phyloP scores from a whole-genome alignment of 225 moss, liverwort and hornwort genomes.

The Straminergon stramineum region DNA sequence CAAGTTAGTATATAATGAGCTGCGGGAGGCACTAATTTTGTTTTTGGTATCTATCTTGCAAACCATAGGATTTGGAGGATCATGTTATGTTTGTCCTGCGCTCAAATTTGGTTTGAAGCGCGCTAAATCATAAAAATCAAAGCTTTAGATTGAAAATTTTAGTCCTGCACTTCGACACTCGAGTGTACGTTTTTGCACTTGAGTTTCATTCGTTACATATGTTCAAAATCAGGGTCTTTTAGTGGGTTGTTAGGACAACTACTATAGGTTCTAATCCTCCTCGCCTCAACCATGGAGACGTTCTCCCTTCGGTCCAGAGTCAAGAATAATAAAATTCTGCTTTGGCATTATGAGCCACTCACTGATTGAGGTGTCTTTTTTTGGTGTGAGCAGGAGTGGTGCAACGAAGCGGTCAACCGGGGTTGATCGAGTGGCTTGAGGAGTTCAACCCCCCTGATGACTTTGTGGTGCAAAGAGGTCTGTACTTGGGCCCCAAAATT shows the following conservation, averaged over 20 bases:
- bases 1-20: not conserved
- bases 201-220: not conserved
- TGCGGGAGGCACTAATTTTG: not conserved
- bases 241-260: not conserved
- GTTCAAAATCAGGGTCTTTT: not conserved
- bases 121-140: not conserved
- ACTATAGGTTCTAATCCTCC: not conserved
- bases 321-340: not conserved
- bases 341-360: not conserved
- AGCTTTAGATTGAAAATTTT: not conserved
- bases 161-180: not conserved
- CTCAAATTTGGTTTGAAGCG: not conserved
- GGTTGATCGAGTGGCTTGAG: constrained; percentile 50
- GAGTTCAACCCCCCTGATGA: constrained; percentile 87
- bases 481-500: constrained; percentile 66
- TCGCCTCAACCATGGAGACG: not conserved
- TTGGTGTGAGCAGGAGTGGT: constrained; percentile 18
- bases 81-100: not conserved
- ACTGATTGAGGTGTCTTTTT: not conserved
- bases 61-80: not conserved
- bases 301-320: not conserved
- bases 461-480: constrained; percentile 76
- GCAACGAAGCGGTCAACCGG: constrained; percentile 13
- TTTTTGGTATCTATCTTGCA: not conserved
- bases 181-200: not conserved